Base-by-base conservation (phyloP, 495 filamentous ascomycete genomes). In the Talaromyces adpressus region DNA sequence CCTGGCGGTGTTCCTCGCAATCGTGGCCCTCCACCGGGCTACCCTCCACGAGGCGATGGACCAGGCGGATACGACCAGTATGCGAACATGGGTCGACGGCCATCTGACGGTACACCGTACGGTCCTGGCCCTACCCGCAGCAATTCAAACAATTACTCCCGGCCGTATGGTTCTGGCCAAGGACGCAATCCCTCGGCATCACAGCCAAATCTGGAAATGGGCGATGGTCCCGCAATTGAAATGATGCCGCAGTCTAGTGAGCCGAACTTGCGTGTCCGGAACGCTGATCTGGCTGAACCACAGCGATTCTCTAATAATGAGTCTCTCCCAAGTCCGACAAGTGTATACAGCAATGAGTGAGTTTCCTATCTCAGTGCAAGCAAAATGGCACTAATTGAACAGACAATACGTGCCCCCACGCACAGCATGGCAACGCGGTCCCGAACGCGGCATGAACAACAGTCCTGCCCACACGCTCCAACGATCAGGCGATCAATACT, bases 341-440 rank as follows among this genome's bases (percentile, higher is more conserved):
- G 62, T 36, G 62, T 59, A 9, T 64, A 64, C 62, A 59, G 62
- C 18, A 59, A 16, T 25, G 54, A 64, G 54, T 58, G 14, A 52
- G 54, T 59, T 4, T 2, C 25, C 25, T 27, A 4, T 27, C 25
- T 27, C 2, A 2, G 4, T 27, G 25, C 25, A 27, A 27, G 25
- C 25, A 27, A 27, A 27, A 27, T 4, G 4, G 25, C 4, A 27
- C 25, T 27, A 27, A 27, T 27, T 27, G 25, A 27, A 27, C 25
- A 27, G 27, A 27, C 27, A 80, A 27, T 91, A 90, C 66, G 74
- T 88, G 39, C 89, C 89, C 22, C 81, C 89, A 20, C 83, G 89
- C 34, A 65, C 78, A 29, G 78, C 70, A 27, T 84, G 82, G 81
- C 64, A 61, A 52, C 32, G 22, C 36, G 23, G 39, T 36, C 27